These are phyloP conservation scores for grape (Vitis vinifera) DNA, from an alignment of 164 flowering plant species.

Conservation along the genomic window DNA sequence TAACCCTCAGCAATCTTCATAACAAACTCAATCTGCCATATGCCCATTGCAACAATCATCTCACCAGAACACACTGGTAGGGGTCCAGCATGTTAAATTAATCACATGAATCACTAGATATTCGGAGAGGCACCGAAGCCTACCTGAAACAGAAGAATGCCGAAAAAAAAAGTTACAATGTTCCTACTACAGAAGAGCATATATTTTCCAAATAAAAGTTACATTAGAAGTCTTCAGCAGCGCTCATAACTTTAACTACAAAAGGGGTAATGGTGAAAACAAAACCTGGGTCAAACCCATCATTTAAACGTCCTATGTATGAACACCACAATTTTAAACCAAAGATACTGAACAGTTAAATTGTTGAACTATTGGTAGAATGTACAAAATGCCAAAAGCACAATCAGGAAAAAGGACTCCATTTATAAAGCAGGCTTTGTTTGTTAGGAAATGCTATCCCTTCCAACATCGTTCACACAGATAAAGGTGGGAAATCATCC, in stretches of 20 bases:
- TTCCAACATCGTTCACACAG: slow-evolving; percentile 25
- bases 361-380: slow-evolving; percentile 11
- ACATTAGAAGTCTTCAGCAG: slow-evolving; percentile 4
- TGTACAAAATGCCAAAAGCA: slow-evolving; percentile 22
- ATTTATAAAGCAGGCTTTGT: not conserved
- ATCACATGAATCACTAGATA: too few relatives aligned
- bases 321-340: slow-evolving; percentile 8
- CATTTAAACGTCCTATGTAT: slow-evolving; percentile 13
- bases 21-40: too few relatives aligned
- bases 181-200: not conserved
- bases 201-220: not conserved
- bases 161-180: not conserved
- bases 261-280: not conserved
- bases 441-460: slow-evolving; percentile 22
- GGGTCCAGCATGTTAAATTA: too few relatives aligned
- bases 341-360: too few relatives aligned
- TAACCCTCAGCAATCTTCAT: too few relatives aligned
- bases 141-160: not conserved
- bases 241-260: slow-evolving; percentile 1
- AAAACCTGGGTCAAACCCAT: slow-evolving; percentile 12
- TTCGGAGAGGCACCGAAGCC: too few relatives aligned
- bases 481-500: slow-evolving; percentile 67
- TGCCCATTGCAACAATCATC: too few relatives aligned
- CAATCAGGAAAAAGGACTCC: not conserved
- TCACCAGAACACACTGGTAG: too few relatives aligned